Percentiles rank a stretch among this genome's conserved stretches.
Conservation (phyloP, 495 filamentous ascomycete species). For the Hyphodiscus hymeniophilus region DNA sequence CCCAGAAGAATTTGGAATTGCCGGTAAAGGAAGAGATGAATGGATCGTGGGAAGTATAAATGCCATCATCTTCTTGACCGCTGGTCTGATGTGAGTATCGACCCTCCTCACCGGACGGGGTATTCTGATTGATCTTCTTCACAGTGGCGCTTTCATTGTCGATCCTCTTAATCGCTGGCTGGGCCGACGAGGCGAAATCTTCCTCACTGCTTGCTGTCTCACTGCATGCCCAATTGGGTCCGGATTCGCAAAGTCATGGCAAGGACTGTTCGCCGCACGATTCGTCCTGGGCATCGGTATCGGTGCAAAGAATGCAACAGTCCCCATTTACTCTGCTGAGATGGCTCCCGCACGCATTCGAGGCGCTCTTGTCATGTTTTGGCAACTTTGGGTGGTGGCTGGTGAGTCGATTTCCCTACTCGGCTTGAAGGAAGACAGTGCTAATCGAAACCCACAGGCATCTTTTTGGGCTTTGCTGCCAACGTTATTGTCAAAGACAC, state of each 20-base stretch:
- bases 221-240: conserved; percentile 70
- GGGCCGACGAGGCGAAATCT: conserved; percentile 78
- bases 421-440: no score
- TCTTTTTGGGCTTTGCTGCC: no score
- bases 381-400: conserved; percentile 52
- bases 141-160: no score
- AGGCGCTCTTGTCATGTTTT: conserved; percentile 73
- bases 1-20: conserved; percentile 11
- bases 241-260: conserved; percentile 67
- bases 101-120: no score
- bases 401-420: no score
- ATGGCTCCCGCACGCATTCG: conserved; percentile 62
- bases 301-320: conserved; percentile 72
- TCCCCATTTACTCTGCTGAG: conserved; percentile 73
- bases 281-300: conserved; percentile 71
- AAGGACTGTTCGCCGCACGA: conserved; percentile 60
- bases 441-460: no score
- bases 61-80: no score
- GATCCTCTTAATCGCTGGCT: conserved; percentile 65
- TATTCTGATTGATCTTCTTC: no score
- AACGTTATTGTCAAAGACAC: no score
- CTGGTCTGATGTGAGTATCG: no score
- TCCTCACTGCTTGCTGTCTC: conserved; percentile 61
- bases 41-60: conserved; percentile 41
- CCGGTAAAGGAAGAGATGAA: conserved; percentile 22